Base-by-base conservation (phyloP, 257 asterid species). In the Nicotiana knightiana region DNA sequence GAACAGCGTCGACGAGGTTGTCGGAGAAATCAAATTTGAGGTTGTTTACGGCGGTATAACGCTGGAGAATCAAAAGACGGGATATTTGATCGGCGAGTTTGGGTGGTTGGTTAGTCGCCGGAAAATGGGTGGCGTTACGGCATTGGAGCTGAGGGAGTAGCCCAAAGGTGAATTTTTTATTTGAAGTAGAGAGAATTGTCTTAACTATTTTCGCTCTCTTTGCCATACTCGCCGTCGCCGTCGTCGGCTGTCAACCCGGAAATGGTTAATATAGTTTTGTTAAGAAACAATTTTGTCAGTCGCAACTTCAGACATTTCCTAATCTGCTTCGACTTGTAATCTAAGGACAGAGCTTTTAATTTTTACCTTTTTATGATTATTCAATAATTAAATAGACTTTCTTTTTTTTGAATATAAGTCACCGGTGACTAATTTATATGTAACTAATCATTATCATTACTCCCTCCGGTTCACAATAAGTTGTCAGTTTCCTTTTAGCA, bases 61-160 rank as follows among this genome's bases (percentile, higher is more conserved):
- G 96, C 70, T 92, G 87, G 85, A 95, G 97, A 82, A 93, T 87
- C 37, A 93, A 83, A 46, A 95, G 90, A 58, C 96, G 92, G 87
- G 88, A 84, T 81, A 93, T 85, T 83, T 83, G 92, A 76, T 88
- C 86, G 37, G 91, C 79, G 53, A 90, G 86, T 35, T 83, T 16
- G 37, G 61, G 82, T 24, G 46, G 71, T 79, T 1, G 67, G 53
- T 30, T 61, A 77, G 68, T 59, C 37, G 85, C 64, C 46, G 77
- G 66, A n/a, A 85, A 77, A 55, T 65, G 81, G 71, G 57, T 13
- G 54, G 76, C 37, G 62, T 57, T 15, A 78, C 61, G 87, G 66
- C 33, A 75, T 53, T 39, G 79, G 75, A 21, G 58, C n/a, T 35
- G 84, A 30, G 61, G 68, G 63, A 37, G 54, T 24, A 75, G 79